Conservation (phyloP, 345 rosid genomes). For the Rhizophora apiculata region DNA sequence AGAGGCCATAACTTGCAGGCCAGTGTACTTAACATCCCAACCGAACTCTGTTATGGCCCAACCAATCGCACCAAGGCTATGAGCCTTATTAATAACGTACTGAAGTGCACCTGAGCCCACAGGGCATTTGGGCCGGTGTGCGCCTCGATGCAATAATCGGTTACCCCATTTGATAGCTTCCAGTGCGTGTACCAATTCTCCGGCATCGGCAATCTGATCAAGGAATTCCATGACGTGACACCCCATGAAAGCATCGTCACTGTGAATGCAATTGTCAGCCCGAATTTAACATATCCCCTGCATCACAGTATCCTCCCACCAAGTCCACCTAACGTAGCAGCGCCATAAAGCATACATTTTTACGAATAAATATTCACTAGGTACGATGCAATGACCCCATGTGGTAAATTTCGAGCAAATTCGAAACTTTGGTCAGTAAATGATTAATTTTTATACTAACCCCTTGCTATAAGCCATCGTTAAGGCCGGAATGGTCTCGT, state of each 20-base stretch:
- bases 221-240: slow-evolving; percentile 20
- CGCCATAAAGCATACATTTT: not conserved
- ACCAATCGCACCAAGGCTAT: slow-evolving; percentile 19
- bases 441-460: not conserved
- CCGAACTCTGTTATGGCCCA: slow-evolving; percentile 35
- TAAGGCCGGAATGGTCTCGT: slow-evolving; percentile 34
- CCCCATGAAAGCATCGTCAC: slow-evolving; percentile 33
- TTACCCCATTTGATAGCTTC: slow-evolving; percentile 34
- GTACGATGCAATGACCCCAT: not conserved
- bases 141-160: slow-evolving; percentile 33
- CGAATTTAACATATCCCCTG: slow-evolving; percentile 33
- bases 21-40: slow-evolving; percentile 35
- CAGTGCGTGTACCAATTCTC: slow-evolving; percentile 22
- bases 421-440: no score
- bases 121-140: slow-evolving; percentile 28
- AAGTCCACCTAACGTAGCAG: slow-evolving; percentile 20
- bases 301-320: slow-evolving; percentile 33
- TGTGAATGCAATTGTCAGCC: slow-evolving; percentile 28
- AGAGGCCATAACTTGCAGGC: slow-evolving; percentile 29
- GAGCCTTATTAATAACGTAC: slow-evolving; percentile 17
- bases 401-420: not conserved
- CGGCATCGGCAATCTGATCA: slow-evolving; percentile 24
- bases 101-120: slow-evolving; percentile 23
- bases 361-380: not conserved
- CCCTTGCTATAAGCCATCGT: slow-evolving; percentile 33